Base-by-base conservation (phyloP, 371 early-diverging fungal genomes). In the Mortierella sp. region DNA sequence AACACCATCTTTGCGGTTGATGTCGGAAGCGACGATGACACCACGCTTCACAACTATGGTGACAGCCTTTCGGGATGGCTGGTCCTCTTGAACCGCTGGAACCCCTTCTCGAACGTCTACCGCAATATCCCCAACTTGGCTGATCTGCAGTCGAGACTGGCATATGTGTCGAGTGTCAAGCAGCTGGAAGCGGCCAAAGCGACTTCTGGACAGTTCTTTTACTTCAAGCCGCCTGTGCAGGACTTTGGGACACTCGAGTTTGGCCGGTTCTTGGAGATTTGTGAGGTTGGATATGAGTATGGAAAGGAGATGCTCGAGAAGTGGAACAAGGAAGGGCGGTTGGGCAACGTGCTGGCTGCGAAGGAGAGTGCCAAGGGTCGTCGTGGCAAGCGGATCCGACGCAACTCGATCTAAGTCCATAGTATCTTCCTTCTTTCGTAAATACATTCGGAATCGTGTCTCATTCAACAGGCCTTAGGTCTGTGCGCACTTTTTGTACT, bases 1-100 rank as follows among this genome's bases (percentile, higher is more conserved):
- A 92, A 96, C 75, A 96, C 95, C 61, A 96, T 99, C 69, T 97
- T 99, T 90, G 99, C 99, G 0, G 95, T 99, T 1, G 99, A 99
- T 90, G 99, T 92, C 81, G 98, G 91, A 6, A 93, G 91, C n/a
- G 96, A 95, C 69, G 96, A 98, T 81, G 98, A 98, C 80, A 98
- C 96, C 21, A 94, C 94, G 28, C 96, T 98, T 11, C 96, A 96
- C 48, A 89, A 93, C 37, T 98, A 97, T 85, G 99, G 99, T 48
- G 99, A 99, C 87, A 93, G 96, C 1, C 91, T 99, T 46, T 97
- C 96, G 54, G 99, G 99, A 24, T 97, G 97, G 94, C 94, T 96
- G 91, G 96, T 98, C 4, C 83, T 99, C 24, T 84, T 98, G 72
- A 94, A 96, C 84, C 93, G 95, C 69, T 93, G 92, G 80, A 98